Evolutionary conservation across 2,329 filamentous ascomycete species (phyloP).

Genomic region (Fusarium dlaminii): DNA sequence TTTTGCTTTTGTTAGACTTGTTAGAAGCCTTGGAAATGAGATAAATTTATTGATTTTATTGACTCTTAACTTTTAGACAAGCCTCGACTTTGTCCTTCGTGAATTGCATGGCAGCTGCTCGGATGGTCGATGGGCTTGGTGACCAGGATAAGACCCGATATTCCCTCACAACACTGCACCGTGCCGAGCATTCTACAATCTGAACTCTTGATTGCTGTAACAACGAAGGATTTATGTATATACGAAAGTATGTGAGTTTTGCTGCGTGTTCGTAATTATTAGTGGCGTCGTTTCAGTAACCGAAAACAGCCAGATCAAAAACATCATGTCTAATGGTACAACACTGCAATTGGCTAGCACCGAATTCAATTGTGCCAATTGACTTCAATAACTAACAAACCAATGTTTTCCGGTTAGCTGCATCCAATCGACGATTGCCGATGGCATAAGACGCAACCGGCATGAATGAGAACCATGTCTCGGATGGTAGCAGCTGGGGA

Average conservation of each 20-base stretch:
- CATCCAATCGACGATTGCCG: neutral
- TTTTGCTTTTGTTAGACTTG: neutral
- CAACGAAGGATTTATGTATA: no score
- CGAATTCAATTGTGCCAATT: neutral
- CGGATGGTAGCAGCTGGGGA: neutral
- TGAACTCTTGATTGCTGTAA: neutral
- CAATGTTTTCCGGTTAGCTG: fast-evolving
- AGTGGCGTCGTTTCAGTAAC: neutral
- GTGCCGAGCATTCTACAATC: no score
- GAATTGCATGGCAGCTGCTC: neutral
- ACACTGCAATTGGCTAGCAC: neutral
- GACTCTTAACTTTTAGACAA: fast-evolving
- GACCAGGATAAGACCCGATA: no score
- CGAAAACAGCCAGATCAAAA: neutral
- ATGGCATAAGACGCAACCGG: neutral
- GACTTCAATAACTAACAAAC: neutral
- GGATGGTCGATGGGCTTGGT: neutral
- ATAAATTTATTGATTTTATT: neutral
- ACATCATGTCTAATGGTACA: no score
- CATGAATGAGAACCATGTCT: neutral
- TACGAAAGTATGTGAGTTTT: neutral
- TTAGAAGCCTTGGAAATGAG: no score
- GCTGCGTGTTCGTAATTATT: neutral
- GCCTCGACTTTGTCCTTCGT: neutral
- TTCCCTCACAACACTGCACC: no score